These are phyloP conservation scores for Bruguiera sexangula DNA, from an alignment of 345 rosid species.

Conservation along the genomic window DNA sequence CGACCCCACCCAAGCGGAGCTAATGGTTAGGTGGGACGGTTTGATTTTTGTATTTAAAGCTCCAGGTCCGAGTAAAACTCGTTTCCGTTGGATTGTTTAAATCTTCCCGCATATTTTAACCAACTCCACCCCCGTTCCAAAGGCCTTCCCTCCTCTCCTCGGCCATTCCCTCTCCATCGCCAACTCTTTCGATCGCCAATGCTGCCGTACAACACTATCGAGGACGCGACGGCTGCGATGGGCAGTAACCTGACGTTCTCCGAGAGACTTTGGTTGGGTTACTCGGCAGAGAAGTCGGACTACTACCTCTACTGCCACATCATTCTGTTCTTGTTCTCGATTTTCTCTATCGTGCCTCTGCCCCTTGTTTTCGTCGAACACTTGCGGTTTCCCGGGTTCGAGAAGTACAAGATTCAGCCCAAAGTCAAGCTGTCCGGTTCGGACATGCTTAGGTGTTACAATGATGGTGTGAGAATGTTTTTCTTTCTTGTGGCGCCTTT, in stretches of 20 bases:
- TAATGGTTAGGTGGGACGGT: no score
- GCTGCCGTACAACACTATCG: conserved; percentile 65
- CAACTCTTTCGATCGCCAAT: conserved; percentile 30
- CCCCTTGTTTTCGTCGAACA: conserved; percentile 56
- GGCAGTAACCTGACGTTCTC: conserved; percentile 69
- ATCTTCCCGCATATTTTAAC: no score
- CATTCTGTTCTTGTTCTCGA: conserved; percentile 60
- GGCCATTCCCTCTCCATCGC: neutral
- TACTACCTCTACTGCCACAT: conserved; percentile 82
- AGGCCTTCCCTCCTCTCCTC: no score
- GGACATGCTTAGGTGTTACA: conserved; percentile 67
- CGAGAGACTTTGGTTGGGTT: conserved; percentile 77
- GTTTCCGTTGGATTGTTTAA: no score
- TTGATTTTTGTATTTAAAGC: no score
- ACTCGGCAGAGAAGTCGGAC: conserved; percentile 76
- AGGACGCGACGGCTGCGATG: conserved; percentile 57
- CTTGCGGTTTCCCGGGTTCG: conserved; percentile 45
- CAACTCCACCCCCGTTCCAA: no score
- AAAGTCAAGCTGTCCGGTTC: conserved; percentile 53
- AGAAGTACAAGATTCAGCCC: conserved; percentile 80
- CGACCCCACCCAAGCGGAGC: no score
- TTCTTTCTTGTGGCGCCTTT: conserved; percentile 73
- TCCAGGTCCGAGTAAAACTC: no score
- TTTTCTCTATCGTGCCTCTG: conserved; percentile 69
- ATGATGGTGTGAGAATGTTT: conserved; percentile 69